A percentile compares a stretch with the other conserved stretches of the same genome.
Evolutionary conservation across 2,329 filamentous ascomycete species (phyloP).

Genomic region (Chaetomiaceae sp.): DNA sequence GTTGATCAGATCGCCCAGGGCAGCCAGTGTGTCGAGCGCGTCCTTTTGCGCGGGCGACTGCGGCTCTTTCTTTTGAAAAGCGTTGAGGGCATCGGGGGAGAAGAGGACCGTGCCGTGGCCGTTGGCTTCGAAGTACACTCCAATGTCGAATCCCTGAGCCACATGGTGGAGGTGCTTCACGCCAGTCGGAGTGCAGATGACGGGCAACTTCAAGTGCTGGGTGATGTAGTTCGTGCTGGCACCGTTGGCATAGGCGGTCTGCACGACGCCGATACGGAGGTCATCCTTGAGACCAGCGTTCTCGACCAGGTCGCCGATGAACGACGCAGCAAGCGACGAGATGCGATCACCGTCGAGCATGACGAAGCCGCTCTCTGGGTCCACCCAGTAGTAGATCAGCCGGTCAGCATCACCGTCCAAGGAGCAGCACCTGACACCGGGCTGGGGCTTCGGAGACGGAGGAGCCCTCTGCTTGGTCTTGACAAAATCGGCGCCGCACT

Average conservation of each 20-base stretch:
- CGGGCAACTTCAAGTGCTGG: constrained; percentile 80
- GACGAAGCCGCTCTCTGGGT: constrained; percentile 77
- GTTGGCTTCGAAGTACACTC: constrained; percentile 98
- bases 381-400: constrained; percentile 54
- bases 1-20: constrained; percentile 89
- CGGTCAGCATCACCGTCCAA: constrained; percentile 95
- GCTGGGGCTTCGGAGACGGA: constrained; percentile 70
- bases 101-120: constrained; percentile 97
- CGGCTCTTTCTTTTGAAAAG: constrained; percentile 74
- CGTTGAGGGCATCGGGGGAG: constrained; percentile 73
- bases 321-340: constrained; percentile 86
- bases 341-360: constrained; percentile 97
- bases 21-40: constrained; percentile 77
- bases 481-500: constrained; percentile 95
- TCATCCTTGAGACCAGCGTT: constrained; percentile 74
- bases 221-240: constrained; percentile 89
- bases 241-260: constrained; percentile 97
- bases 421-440: constrained; percentile 78
- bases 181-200: constrained; percentile 89
- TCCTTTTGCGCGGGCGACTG: constrained; percentile 89
- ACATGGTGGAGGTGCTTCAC: constrained; percentile 98
- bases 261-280: constrained; percentile 87
- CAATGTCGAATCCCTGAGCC: constrained; percentile 90
- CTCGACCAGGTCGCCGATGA: constrained; percentile 82
- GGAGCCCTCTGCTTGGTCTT: constrained; percentile 95